Evolutionary conservation across 768 basidiomycete species (phyloP), one percentile per base, ranked within the genome.

Genomic region (Phanerochaete carnosa): DNA sequence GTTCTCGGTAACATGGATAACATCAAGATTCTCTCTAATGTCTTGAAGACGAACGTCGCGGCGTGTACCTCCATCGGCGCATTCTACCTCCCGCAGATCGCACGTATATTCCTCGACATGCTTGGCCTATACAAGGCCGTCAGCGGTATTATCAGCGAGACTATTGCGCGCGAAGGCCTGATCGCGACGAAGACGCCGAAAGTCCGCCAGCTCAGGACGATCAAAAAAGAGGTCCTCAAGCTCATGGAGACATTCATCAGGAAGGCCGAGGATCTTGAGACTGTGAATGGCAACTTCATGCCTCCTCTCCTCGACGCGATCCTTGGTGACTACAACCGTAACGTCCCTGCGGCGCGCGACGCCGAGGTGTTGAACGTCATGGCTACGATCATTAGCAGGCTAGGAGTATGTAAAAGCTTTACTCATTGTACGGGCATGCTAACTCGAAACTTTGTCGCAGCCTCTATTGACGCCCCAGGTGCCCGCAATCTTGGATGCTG

Each of bases 191-290:
- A 95, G 76, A 98, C 95, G 2, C 95, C 96, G 9, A 97, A 97
- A 80, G 86, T 98, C 66, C 87, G 97, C 61, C 88, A 93, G 63
- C 77, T 98, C 56, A 83, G 97, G 62, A 98, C 96, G 2, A 95
- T 99, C 66, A 98, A 98, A 79, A 98, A 98, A 77, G 97, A 99
- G 73, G 94, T 98, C 49, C 75, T 99, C 65, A 95, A 94, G 78
- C 76, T 98, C 55, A 95, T 98, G 84, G 97, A 99, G 74, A 97
- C 93, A 0, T 98, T 98, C 73, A 89, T 98, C 74, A 92, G 88
- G 76, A 95, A 95, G 76, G 95, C 97, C 12, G 97, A 98, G 73
- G 96, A 99, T 69, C 81, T 97, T 33, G 96, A 98, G 54, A 84
- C 90, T 13, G 93, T 98, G 54, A 98, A 96, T 72, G 78, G 73